A percentile compares a stretch with the other conserved stretches of the same genome.
Evolutionary conservation across 768 basidiomycete genomes (phyloP).

Genomic region (Tricholoma bakamatsutake): DNA sequence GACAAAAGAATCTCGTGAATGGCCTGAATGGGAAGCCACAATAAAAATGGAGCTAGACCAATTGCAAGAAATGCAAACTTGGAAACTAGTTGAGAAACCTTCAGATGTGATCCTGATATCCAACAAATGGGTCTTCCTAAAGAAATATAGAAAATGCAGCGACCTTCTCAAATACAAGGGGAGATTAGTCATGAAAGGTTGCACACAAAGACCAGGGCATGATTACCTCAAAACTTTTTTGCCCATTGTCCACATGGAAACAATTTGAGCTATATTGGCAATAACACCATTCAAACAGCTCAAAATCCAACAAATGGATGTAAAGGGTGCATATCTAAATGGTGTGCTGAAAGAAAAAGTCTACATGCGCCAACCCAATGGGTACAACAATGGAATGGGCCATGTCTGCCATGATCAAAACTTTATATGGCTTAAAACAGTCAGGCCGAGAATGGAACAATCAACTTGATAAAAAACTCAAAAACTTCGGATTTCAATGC

Average conservation of each 20-base stretch:
- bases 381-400: conserved; percentile 7
- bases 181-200: conserved; percentile 30
- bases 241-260: conserved; percentile 11
- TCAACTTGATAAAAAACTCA: conserved; percentile 16
- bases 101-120: conserved; percentile 7
- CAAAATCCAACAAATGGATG: conserved; percentile 7
- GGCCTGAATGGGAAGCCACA: conserved; percentile 13
- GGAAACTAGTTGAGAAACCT: conserved; percentile 15
- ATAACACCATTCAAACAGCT: conserved; percentile 12
- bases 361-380: conserved; percentile 29
- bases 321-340: conserved; percentile 10
- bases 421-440: conserved; percentile 9
- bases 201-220: conserved; percentile 25
- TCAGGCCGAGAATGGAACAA: conserved; percentile 21
- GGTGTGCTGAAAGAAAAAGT: conserved; percentile 16
- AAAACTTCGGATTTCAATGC: conserved; percentile 13
- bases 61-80: conserved; percentile 14
- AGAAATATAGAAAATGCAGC: conserved; percentile 24
- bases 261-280: conserved; percentile 14
- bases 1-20: background rate
- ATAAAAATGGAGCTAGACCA: conserved; percentile 15
- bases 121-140: conserved; percentile 22
- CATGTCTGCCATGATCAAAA: conserved; percentile 2
- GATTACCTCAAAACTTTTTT: conserved; percentile 25
- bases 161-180: conserved; percentile 25